These are phyloP conservation scores for Erysimum cheiri DNA, from an alignment of 441 rosid species.

Conservation along the genomic window DNA sequence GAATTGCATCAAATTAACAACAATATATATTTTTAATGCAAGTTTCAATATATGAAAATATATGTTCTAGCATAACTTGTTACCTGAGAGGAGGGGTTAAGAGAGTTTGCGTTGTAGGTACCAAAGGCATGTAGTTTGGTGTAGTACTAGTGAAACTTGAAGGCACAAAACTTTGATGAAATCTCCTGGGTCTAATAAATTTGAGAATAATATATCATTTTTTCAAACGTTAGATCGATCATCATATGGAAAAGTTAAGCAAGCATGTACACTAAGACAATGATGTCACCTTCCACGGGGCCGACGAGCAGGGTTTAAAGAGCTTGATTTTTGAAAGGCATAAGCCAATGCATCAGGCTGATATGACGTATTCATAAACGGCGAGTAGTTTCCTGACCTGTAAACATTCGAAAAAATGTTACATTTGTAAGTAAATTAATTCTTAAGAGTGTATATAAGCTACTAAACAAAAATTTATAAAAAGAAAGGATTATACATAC, in stretches of 20 bases:
- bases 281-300: conserved; percentile 36
- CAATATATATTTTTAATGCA: background rate
- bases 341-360: conserved; percentile 11
- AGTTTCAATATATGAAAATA: too few species aligned
- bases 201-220: conserved; percentile 13
- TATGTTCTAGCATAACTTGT: too few species aligned
- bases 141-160: background rate
- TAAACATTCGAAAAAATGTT: background rate
- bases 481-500: background rate
- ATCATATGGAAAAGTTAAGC: conserved; percentile 1
- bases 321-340: conserved; percentile 25
- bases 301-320: conserved; percentile 15
- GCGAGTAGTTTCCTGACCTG: conserved; percentile 23
- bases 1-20: conserved; percentile 12
- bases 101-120: conserved; percentile 25
- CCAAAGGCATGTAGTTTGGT: background rate
- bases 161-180: conserved; percentile 6
- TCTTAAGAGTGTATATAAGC: background rate
- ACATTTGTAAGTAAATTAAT: background rate
- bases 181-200: conserved; percentile 25
- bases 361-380: conserved; percentile 3
- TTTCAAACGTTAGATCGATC: background rate
- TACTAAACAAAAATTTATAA: background rate
- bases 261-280: conserved; percentile 3
- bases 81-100: conserved; percentile 23